A percentile compares a stretch with the other conserved stretches of the same genome.
phyloP scores from a whole-genome alignment of 2,329 filamentous ascomycete species.

The Colletotrichum sp. region DNA sequence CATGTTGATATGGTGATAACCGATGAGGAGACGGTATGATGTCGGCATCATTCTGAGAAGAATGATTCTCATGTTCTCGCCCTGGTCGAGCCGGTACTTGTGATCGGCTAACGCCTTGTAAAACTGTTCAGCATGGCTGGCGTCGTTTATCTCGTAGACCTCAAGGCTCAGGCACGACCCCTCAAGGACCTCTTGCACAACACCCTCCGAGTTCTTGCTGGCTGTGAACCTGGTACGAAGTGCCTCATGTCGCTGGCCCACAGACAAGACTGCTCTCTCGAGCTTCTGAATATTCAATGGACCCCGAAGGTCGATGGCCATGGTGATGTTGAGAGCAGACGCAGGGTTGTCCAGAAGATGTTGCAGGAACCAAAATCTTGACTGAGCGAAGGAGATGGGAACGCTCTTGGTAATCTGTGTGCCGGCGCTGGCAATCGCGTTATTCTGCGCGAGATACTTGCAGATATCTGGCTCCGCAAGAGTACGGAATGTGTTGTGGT shows the following conservation, averaged over 20 bases:
- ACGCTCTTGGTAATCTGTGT: not conserved
- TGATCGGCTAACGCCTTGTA: not conserved
- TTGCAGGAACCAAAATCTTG: constrained; percentile 44
- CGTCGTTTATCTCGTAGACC: not conserved
- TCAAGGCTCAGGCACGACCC: not conserved
- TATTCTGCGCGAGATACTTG: not conserved
- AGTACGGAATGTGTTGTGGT: not conserved
- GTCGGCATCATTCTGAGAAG: not conserved
- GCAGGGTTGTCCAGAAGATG: constrained; percentile 34
- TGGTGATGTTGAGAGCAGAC: constrained; percentile 43
- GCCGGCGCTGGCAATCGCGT: not conserved
- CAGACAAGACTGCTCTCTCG: constrained; percentile 33
- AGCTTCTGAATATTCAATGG: constrained; percentile 33
- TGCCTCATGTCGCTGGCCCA: constrained; percentile 34
- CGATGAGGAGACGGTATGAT: not conserved
- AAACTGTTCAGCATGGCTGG: not conserved
- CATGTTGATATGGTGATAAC: not conserved
- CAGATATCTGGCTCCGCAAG: not conserved
- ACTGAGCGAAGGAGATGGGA: constrained; percentile 42
- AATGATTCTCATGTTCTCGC: not conserved
- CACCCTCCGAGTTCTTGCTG: not conserved
- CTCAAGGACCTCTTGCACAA: not conserved
- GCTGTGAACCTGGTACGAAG: constrained; percentile 35
- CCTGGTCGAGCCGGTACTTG: not conserved
- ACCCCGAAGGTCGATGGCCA: constrained; percentile 35